Evolutionary conservation across 2,329 filamentous ascomycete genomes (phyloP), one percentile per base, ranked within the genome.

Genomic region (Laburnicola sp.): DNA sequence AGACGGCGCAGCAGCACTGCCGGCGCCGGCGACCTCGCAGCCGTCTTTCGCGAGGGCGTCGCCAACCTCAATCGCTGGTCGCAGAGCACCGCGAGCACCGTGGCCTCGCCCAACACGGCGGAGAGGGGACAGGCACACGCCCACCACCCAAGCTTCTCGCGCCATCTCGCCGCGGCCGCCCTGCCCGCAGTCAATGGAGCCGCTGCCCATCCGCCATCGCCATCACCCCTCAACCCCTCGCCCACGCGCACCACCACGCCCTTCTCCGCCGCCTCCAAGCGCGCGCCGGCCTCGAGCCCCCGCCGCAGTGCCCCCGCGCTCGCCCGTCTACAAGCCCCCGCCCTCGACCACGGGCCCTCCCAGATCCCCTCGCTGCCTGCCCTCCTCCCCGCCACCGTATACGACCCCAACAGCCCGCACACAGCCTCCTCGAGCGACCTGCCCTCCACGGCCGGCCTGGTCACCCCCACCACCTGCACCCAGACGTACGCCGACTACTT

Each of bases 1-100:
- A 50, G 65, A 53, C 71, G 76, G 45, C 71, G 75, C 58, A 74
- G 72, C 50, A 78, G 76, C 61, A 65, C 70, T 38, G 67, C 70
- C 63, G 69, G 64, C 48, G 71, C 71, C 35, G 65, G 72, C 47
- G 76, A 76, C 45, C 68, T 68, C 54, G 59, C 66, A 51, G 65
- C 62, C 23, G 56, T 58, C 44, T 70, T 77, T 43, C 65, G 69
- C 49, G 78, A 80, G 59, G 78, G 76, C 27, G 59, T 79, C 44
- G 75, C 73, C 34, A 81, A 78, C 52, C 70, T 82, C 46, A 81
- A 83, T 62, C 79, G 81, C 56, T 83, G 81, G 81, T 83, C 82
- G 31, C 80, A 83, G 57, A 82, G 79, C 16, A 83, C 81, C 23
- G 68, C 75, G 27, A 80, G 78, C 40, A 81, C 78, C 66, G 10